Evolutionary conservation across 2,329 filamentous ascomycete genomes (phyloP), one percentile per base, ranked within the genome.

Genomic region (Xylaria sp.): DNA sequence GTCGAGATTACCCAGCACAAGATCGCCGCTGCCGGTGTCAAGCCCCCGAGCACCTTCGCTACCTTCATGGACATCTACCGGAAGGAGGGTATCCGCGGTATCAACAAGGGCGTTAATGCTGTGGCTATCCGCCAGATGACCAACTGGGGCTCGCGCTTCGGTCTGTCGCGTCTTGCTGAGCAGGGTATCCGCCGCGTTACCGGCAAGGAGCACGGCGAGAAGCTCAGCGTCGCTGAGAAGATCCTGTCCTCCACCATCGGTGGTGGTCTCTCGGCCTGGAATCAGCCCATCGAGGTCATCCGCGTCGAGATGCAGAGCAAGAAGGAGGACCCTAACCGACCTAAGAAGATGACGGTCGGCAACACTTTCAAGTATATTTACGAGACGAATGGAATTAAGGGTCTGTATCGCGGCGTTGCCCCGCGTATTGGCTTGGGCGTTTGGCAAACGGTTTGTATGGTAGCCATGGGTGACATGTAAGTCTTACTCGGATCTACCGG

Each of bases 361-460:
- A 97, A 93, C 80, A 89, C 88, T 58, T 84, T 87, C 78, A 82
- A 77, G 72, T 99, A 99, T 81, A 98, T 99, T 78, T 98, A 98
- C 82, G 75, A 85, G 70, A 87, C 86, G 76, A 97, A 96, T 79
- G 95, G 95, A 64, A 48, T 98, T 74, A 90, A 88, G 83, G 95
- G 95, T 74, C 84, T 99, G 68, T 99, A 99, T 85, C 92, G 95
- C 75, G 95, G 95, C 75, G 94, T 99, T 67, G 85, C 92, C 70
- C 95, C 95, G 72, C 90, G 95, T 78, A 93, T 99, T 76, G 93
- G 93, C 71, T 88, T 99, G 67, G 90, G 95, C 76, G 87, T 99
- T 82, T 99, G 95, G 95, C 95, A 99, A 86, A 99, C 95, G 65
- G 90, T 99, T 75, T 99, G 95, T 86, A 99, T 99, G 95, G 95